phyloP scores from a whole-genome alignment of 140 eudicot genomes.

The Ambrosia hybrid region DNA sequence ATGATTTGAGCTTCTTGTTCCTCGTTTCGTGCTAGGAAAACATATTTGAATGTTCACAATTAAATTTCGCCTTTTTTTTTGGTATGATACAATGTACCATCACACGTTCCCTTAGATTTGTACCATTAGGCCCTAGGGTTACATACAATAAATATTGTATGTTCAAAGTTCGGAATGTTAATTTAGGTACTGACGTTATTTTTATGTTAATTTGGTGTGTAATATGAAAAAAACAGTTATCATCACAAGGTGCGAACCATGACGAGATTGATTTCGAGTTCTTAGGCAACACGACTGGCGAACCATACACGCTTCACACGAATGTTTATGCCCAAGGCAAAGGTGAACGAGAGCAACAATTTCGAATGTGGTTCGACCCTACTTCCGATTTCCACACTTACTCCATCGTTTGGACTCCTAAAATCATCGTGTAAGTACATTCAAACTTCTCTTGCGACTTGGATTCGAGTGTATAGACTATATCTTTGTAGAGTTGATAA shows the following conservation, averaged over 20 bases:
- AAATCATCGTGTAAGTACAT: conserved; percentile 25
- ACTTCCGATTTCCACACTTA: conserved; percentile 34
- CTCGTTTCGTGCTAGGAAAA: no score
- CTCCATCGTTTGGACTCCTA: conserved; percentile 34
- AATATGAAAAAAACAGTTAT: conserved; percentile 22
- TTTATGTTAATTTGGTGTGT: background rate
- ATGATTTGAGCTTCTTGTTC: no score
- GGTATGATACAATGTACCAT: no score
- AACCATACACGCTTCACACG: conserved; percentile 45
- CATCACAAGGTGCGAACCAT: conserved; percentile 26
- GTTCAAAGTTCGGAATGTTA: background rate
- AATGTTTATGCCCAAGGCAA: conserved; percentile 39
- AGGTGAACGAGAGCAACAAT: conserved; percentile 44
- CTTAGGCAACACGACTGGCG: conserved; percentile 34
- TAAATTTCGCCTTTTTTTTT: background rate
- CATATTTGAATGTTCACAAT: no score
- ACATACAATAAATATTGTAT: no score
- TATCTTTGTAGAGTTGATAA: no score
- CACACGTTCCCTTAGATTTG: no score
- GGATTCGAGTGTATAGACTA: no score
- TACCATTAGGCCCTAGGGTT: no score
- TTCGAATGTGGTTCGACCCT: conserved; percentile 44
- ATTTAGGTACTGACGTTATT: background rate
- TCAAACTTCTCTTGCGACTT: background rate
- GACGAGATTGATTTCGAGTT: conserved; percentile 46